phyloP scores from a whole-genome alignment of 1,139 yeast species.

The Pichia sp. region DNA sequence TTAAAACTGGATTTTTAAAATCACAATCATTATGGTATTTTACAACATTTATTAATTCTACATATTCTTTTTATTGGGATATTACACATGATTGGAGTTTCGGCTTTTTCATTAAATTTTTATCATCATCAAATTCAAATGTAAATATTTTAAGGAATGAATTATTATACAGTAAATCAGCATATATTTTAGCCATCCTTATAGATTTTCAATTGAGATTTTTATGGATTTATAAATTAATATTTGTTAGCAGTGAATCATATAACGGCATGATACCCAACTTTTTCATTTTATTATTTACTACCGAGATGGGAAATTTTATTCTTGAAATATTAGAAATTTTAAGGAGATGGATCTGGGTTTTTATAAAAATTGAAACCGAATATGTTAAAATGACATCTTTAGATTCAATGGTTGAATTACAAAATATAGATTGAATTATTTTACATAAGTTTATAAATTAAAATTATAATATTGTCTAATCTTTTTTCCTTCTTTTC shows the following conservation, averaged over 20 bases:
- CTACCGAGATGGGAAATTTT: slow-evolving; percentile 56
- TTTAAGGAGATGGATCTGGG: slow-evolving; percentile 83
- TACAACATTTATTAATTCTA: slow-evolving; percentile 54
- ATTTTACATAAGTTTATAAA: background rate
- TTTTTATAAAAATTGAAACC: slow-evolving; percentile 73
- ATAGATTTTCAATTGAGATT: slow-evolving; percentile 63
- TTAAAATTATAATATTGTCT: background rate
- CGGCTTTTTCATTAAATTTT: slow-evolving; percentile 40
- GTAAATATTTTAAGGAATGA: slow-evolving; percentile 24
- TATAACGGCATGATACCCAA: slow-evolving; percentile 7
- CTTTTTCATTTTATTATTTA: slow-evolving; percentile 33
- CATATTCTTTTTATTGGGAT: slow-evolving; percentile 86
- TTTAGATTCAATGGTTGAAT: slow-evolving; percentile 17
- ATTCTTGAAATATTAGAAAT: slow-evolving; percentile 67
- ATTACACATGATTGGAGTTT: slow-evolving; percentile 84
- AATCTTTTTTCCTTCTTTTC: slow-evolving; percentile 16
- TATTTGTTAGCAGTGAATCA: slow-evolving; percentile 17
- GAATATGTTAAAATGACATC: slow-evolving; percentile 46
- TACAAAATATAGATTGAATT: slow-evolving; percentile 14
- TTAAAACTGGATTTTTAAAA: slow-evolving; percentile 25
- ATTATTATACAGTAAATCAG: slow-evolving; percentile 31
- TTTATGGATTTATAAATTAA: slow-evolving; percentile 60
- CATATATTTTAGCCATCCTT: slow-evolving; percentile 50
- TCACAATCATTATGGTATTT: slow-evolving; percentile 42
- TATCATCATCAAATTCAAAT: slow-evolving; percentile 14